phyloP scores from a whole-genome alignment of 177 flowering plant genomes.

The Telopea speciosissima region DNA sequence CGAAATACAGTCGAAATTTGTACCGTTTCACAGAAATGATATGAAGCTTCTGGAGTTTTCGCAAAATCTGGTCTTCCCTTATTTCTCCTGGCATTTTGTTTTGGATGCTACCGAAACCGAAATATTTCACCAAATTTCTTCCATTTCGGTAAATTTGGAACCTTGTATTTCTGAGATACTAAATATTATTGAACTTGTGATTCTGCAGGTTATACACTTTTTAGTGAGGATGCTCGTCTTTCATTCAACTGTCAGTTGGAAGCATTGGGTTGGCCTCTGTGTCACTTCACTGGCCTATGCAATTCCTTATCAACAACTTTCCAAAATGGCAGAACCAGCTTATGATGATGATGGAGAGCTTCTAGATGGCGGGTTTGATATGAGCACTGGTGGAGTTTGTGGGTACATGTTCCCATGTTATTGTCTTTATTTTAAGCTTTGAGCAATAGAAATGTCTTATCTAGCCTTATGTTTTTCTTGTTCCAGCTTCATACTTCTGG shows the following conservation, averaged over 20 bases:
- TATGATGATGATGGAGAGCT: conserved; percentile 71
- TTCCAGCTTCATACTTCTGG: not conserved
- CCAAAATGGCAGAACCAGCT: conserved; percentile 67
- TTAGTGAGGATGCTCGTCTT: conserved; percentile 61
- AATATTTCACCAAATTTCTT: too few relatives aligned
- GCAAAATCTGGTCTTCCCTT: too few relatives aligned
- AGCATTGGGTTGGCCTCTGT: conserved; percentile 67
- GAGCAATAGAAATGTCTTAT: not conserved
- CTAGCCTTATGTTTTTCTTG: not conserved
- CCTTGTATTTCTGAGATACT: too few relatives aligned
- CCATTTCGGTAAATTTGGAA: too few relatives aligned
- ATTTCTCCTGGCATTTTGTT: too few relatives aligned
- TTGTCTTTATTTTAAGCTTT: not conserved
- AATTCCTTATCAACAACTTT: conserved; percentile 68
- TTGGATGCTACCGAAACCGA: too few relatives aligned
- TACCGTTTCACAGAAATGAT: too few relatives aligned
- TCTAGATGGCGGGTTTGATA: conserved; percentile 89
- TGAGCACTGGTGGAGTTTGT: conserved; percentile 88
- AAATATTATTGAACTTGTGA: not conserved
- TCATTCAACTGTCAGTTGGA: conserved; percentile 74
- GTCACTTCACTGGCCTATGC: conserved; percentile 59
- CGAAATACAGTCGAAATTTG: too few relatives aligned
- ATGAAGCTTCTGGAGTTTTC: too few relatives aligned
- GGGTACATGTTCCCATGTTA: conserved; percentile 44
- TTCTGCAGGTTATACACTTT: conserved; percentile 61